These are phyloP conservation scores for Jimgerdemannia lactiflua DNA, from an alignment of 192 early-diverging fungal genomes.

Conservation along the genomic window DNA sequence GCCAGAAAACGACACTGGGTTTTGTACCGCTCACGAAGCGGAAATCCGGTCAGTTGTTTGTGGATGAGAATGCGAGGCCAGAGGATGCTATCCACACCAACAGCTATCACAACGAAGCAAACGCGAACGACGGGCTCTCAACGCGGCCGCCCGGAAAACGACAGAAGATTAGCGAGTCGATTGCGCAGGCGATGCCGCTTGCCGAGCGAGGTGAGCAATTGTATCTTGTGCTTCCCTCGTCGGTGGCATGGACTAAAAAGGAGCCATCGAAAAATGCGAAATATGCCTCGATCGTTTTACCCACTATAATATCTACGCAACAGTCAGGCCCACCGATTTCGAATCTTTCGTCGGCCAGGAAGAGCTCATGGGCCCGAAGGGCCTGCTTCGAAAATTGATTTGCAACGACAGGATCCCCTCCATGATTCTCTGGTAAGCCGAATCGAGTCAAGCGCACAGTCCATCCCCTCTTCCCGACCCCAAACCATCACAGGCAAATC, in stretches of 20 bases:
- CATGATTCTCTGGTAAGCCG: slow-evolving; percentile 69
- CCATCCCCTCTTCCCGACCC: no score
- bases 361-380: slow-evolving; percentile 60
- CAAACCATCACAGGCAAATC: not conserved
- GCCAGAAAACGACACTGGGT: no score
- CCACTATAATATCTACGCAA: not conserved
- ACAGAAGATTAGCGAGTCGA: not conserved
- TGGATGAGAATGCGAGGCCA: no score
- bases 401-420: slow-evolving; percentile 65
- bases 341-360: slow-evolving; percentile 74
- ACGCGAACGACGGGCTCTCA: no score
- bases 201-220: slow-evolving; percentile 47
- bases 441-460: not conserved
- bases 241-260: no score
- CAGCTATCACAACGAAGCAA: no score
- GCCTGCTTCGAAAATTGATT: slow-evolving; percentile 64
- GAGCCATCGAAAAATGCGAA: no score
- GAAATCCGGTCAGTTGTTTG: no score
- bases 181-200: slow-evolving; percentile 47
- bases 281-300: not conserved
- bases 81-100: no score
- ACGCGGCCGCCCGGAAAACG: no score
- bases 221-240: not conserved
- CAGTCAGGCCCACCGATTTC: slow-evolving; percentile 52
- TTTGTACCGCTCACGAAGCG: no score